phyloP scores from a whole-genome alignment of 2,329 filamentous ascomycete genomes.

The Setomelanomma holmii region DNA sequence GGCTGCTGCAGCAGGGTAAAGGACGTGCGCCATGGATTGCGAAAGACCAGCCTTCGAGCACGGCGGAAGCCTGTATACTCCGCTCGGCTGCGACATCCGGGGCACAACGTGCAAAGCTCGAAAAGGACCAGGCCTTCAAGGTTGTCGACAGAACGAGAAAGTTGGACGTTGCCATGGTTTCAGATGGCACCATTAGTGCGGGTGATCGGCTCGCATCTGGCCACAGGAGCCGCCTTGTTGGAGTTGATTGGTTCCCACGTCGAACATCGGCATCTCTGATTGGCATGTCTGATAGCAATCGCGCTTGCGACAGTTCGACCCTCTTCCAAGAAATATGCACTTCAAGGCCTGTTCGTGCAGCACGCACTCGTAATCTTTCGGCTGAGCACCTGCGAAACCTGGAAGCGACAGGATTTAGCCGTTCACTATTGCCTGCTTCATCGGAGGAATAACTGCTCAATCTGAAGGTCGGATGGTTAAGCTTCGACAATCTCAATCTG shows the following conservation, averaged over 20 bases:
- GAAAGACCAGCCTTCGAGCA: background rate
- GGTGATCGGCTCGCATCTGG: no score
- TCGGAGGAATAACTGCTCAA: conserved; percentile 17
- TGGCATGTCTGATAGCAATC: conserved; percentile 29
- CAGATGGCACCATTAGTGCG: conserved; percentile 15
- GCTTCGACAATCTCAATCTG: conserved; percentile 17
- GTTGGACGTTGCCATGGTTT: conserved; percentile 15
- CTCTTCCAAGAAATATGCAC: no score
- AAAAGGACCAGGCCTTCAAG: conserved; percentile 7
- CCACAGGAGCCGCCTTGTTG: conserved; percentile 21
- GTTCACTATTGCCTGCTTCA: conserved; percentile 19
- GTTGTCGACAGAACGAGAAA: no score
- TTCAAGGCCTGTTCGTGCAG: no score
- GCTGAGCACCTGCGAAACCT: conserved; percentile 17
- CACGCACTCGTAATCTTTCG: conserved; percentile 26
- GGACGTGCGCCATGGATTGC: background rate
- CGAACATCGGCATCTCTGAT: conserved; percentile 32
- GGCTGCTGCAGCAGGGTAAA: background rate
- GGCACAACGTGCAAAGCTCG: background rate
- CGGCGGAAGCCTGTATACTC: conserved; percentile 1
- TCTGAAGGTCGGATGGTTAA: conserved; percentile 20
- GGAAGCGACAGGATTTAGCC: conserved; percentile 20
- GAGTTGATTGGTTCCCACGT: no score
- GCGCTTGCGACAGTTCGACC: conserved; percentile 41
- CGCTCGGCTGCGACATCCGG: conserved; percentile 8